phyloP scores from a whole-genome alignment of 371 early-diverging fungal genomes.

The Syncephalastrum sp. region DNA sequence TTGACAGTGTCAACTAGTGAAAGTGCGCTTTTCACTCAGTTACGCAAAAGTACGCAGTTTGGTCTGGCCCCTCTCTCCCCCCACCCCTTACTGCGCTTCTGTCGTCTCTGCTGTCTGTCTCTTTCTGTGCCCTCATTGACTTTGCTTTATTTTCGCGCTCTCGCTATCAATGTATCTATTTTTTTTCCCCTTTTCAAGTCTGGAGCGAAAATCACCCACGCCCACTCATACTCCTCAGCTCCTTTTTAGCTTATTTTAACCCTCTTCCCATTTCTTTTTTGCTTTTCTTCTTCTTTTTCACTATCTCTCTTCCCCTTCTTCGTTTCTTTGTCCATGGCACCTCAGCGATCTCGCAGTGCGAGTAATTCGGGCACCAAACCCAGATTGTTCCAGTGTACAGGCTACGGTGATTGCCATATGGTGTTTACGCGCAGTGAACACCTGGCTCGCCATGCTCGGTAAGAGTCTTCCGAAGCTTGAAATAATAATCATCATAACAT shows the following conservation, averaged over 20 bases:
- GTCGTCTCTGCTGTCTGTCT: too few relatives aligned
- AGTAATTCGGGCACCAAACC: slow-evolving; percentile 25
- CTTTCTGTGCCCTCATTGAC: too few relatives aligned
- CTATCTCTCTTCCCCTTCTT: slow-evolving; percentile 4
- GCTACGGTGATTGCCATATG: slow-evolving; percentile 62
- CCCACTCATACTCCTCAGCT: neutral
- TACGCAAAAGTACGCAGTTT: neutral
- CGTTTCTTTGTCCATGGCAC: slow-evolving; percentile 12
- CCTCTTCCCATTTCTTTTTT: slow-evolving; percentile 3
- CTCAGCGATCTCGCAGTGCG: slow-evolving; percentile 12
- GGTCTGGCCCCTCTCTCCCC: slow-evolving; percentile 1
- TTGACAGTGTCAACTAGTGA: too few relatives aligned
- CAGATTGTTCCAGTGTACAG: slow-evolving; percentile 58
- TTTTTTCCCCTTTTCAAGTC: too few relatives aligned
- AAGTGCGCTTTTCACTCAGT: too few relatives aligned
- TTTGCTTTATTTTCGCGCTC: too few relatives aligned
- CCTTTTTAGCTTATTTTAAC: slow-evolving; percentile 14
- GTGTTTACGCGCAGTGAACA: slow-evolving; percentile 63
- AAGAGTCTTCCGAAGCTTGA: slow-evolving; percentile 11
- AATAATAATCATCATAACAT: slow-evolving; percentile 5
- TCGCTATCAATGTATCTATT: too few relatives aligned
- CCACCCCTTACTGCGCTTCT: neutral
- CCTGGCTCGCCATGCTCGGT: slow-evolving; percentile 60
- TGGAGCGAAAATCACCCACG: slow-evolving; percentile 1
- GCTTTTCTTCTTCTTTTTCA: slow-evolving; percentile 1